Evolutionary conservation across 148 eudicot genomes (phyloP).

Genomic region (Camellia japonica): DNA sequence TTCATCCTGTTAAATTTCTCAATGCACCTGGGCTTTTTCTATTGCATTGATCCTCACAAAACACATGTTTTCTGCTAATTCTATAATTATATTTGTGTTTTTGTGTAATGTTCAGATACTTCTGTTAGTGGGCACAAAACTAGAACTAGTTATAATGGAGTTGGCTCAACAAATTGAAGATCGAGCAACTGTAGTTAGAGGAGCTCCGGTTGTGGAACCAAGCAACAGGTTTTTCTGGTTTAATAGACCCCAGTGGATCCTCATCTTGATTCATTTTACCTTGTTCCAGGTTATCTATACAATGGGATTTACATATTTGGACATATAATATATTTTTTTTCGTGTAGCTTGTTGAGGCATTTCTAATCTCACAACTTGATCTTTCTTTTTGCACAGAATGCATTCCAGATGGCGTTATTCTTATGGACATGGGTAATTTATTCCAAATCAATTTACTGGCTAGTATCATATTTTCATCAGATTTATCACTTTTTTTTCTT

Average conservation of each 20-base stretch:
- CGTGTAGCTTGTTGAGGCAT: too few relatives aligned
- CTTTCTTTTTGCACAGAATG: constrained; percentile 32
- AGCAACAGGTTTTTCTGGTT: constrained; percentile 44
- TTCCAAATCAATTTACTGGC: not conserved
- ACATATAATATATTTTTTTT: too few relatives aligned
- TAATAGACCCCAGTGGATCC: constrained; percentile 38
- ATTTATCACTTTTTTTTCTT: too few relatives aligned
- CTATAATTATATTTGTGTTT: too few relatives aligned
- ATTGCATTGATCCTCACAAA: not conserved
- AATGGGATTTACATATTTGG: too few relatives aligned
- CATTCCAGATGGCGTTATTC: constrained; percentile 53
- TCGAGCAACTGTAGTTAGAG: constrained; percentile 35
- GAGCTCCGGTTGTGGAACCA: constrained; percentile 42
- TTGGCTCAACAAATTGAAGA: constrained; percentile 47
- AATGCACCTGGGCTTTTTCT: too few relatives aligned
- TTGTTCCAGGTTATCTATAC: constrained; percentile 30
- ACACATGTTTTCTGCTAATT: not conserved
- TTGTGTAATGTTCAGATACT: constrained; percentile 22
- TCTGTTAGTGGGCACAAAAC: constrained; percentile 38
- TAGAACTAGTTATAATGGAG: constrained; percentile 39
- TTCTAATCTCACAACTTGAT: not conserved
- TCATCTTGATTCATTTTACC: constrained; percentile 43
- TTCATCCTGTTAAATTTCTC: too few relatives aligned
- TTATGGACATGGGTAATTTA: constrained; percentile 44
- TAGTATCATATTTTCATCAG: too few relatives aligned